Conservation (phyloP, 169 alveolate species). For the Plasmodium vivax region DNA sequence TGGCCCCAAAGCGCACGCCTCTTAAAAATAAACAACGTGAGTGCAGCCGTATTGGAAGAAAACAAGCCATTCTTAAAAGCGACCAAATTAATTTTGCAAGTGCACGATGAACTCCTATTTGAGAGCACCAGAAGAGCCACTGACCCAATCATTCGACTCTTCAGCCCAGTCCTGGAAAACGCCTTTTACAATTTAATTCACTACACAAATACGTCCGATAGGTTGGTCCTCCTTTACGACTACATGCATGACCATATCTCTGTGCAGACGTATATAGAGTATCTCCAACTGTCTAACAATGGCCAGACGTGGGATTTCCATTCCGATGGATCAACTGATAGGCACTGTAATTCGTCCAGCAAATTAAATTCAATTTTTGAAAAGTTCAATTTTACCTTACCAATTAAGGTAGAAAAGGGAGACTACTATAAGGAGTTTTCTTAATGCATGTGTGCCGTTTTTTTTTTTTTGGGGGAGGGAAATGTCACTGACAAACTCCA, state of each 20-base stretch:
- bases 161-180: conserved; percentile 69
- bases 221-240: conserved; percentile 30
- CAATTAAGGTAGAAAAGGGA: conserved; percentile 64
- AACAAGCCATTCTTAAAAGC: conserved; percentile 14
- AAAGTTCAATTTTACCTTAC: conserved; percentile 34
- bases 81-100: conserved; percentile 77
- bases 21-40: conserved; percentile 31
- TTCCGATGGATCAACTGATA: not conserved
- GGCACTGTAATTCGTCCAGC: not conserved
- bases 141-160: conserved; percentile 2
- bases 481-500: not conserved
- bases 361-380: not conserved
- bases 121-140: conserved; percentile 56
- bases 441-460: not conserved
- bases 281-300: conserved; percentile 18
- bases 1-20: not conserved
- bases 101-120: conserved; percentile 82
- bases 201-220: conserved; percentile 48
- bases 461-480: not conserved
- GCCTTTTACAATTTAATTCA: conserved; percentile 72
- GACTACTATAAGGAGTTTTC: conserved; percentile 37
- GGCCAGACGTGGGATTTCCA: not conserved
- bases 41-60: not conserved
- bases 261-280: conserved; percentile 46
- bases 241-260: conserved; percentile 72